Conservation (phyloP, 2,329 filamentous ascomycete species). For the Hypocrella siamensis region DNA sequence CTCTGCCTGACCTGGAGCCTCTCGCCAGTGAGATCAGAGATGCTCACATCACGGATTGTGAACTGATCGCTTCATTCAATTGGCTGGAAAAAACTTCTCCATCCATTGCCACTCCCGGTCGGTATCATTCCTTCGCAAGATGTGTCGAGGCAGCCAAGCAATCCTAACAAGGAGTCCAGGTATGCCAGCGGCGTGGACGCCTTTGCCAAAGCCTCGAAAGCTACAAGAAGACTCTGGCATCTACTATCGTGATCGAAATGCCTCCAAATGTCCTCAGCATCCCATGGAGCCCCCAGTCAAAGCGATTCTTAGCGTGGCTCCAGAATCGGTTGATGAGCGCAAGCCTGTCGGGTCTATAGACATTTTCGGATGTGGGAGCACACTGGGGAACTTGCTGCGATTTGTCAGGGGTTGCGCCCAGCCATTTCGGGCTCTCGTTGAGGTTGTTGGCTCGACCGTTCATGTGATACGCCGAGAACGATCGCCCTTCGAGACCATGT, state of each 20-base stretch:
- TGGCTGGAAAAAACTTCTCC: too few relatives aligned
- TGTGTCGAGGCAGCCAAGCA: too few relatives aligned
- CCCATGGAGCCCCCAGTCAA: conserved; percentile 34
- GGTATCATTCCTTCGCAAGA: too few relatives aligned
- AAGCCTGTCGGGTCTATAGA: conserved; percentile 22
- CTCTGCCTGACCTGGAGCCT: too few relatives aligned
- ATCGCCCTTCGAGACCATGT: conserved; percentile 38
- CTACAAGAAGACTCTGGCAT: conserved; percentile 28
- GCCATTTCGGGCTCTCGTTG: conserved; percentile 39
- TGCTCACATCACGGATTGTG: too few relatives aligned
- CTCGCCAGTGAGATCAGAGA: too few relatives aligned
- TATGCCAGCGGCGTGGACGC: conserved; percentile 34
- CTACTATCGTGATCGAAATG: conserved; percentile 39
- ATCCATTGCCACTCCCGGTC: too few relatives aligned
- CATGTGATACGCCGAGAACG: conserved; percentile 46
- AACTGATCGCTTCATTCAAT: too few relatives aligned
- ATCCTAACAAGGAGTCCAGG: too few relatives aligned
- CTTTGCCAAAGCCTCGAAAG: conserved; percentile 14
- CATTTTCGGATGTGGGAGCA: conserved; percentile 38
- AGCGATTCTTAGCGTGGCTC: conserved; percentile 18
- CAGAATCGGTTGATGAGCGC: too few relatives aligned
- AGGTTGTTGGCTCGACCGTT: conserved; percentile 35
- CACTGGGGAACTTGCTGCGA: conserved; percentile 39
- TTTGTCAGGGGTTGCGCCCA: conserved; percentile 29
- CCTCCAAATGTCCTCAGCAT: conserved; percentile 30